phyloP scores from a whole-genome alignment of 1,284 basidiomycete species.

The Earliella scabrosa region DNA sequence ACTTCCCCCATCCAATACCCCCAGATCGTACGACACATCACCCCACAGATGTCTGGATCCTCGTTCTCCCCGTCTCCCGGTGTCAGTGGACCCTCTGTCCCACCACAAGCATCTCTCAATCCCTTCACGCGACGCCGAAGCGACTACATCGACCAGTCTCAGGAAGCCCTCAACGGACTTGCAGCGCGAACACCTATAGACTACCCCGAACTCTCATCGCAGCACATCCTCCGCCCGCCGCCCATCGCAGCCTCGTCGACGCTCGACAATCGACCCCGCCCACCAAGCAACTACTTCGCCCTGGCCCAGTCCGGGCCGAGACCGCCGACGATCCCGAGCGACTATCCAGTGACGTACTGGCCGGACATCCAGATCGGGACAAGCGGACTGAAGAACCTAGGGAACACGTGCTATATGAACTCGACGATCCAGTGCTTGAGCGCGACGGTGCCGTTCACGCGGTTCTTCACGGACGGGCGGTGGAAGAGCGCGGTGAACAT shows the following conservation, averaged over 20 bases:
- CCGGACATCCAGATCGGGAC: conserved; percentile 77
- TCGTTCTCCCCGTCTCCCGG: conserved; percentile 39
- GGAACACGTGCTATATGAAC: conserved; percentile 99
- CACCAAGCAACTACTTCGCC: conserved; percentile 34
- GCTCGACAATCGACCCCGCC: conserved; percentile 62
- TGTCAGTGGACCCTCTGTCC: conserved; percentile 53
- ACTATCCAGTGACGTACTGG: conserved; percentile 84
- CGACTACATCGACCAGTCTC: conserved; percentile 81
- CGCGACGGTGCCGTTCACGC: conserved; percentile 88
- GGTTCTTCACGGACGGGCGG: conserved; percentile 91
- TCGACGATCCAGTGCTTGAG: conserved; percentile 95
- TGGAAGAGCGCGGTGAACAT: conserved; percentile 91
- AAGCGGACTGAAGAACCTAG: conserved; percentile 93
- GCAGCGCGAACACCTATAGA: conserved; percentile 65
- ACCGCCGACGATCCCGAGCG: conserved; percentile 67
- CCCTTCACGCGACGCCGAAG: conserved; percentile 77
- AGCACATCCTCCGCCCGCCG: conserved; percentile 74
- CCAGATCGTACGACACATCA: conserved; percentile 38
- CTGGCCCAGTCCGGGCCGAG: conserved; percentile 38
- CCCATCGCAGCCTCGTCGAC: conserved; percentile 71
- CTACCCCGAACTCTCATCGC: conserved; percentile 74
- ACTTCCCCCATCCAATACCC: conserved; percentile 51
- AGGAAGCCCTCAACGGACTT: conserved; percentile 64
- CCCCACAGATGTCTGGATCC: conserved; percentile 40
- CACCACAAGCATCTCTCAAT: conserved; percentile 81